Evolutionary conservation across 768 basidiomycete species (phyloP).

Genomic region (Trametes coccinea): DNA sequence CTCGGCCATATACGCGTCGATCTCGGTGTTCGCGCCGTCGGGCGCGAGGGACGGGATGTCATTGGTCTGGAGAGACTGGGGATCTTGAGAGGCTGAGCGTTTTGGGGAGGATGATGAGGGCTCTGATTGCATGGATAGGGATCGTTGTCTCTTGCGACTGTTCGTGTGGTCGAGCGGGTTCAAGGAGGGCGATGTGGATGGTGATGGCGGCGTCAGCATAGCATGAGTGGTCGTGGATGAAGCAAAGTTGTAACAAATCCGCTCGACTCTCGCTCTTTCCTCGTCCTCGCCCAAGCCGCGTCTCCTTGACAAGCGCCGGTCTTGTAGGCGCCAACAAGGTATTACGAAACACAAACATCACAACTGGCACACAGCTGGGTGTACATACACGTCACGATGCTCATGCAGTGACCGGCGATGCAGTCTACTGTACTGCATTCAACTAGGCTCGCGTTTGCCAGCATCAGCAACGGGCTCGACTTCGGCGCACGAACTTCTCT

Average conservation of each 20-base stretch:
- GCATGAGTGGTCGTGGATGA: slow-evolving; percentile 25
- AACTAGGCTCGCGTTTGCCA: too few species aligned
- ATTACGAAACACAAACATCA: too few species aligned
- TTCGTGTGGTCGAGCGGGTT: slow-evolving; percentile 35
- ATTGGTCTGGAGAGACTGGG: slow-evolving; percentile 34
- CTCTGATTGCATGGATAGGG: slow-evolving; percentile 73
- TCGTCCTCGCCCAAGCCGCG: slow-evolving; percentile 1
- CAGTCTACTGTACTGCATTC: too few species aligned
- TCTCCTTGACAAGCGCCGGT: slow-evolving; percentile 5
- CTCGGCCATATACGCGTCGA: slow-evolving; percentile 51
- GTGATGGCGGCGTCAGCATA: slow-evolving; percentile 52
- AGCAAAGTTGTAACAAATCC: slow-evolving; percentile 10
- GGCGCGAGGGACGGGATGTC: slow-evolving; percentile 28
- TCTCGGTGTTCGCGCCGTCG: slow-evolving; percentile 45
- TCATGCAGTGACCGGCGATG: too few species aligned
- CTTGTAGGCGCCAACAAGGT: too few species aligned
- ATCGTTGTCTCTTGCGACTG: slow-evolving; percentile 70
- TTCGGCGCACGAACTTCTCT: too few species aligned
- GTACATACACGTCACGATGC: too few species aligned
- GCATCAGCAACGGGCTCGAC: too few species aligned
- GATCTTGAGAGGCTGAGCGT: slow-evolving; percentile 73
- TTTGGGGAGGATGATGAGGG: slow-evolving; percentile 74
- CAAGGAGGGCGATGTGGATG: slow-evolving; percentile 38
- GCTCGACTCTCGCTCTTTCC: neutral
- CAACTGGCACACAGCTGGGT: too few species aligned